Evolutionary conservation across 2,329 filamentous ascomycete species (phyloP).

Genomic region (Shiraia bambusicola): DNA sequence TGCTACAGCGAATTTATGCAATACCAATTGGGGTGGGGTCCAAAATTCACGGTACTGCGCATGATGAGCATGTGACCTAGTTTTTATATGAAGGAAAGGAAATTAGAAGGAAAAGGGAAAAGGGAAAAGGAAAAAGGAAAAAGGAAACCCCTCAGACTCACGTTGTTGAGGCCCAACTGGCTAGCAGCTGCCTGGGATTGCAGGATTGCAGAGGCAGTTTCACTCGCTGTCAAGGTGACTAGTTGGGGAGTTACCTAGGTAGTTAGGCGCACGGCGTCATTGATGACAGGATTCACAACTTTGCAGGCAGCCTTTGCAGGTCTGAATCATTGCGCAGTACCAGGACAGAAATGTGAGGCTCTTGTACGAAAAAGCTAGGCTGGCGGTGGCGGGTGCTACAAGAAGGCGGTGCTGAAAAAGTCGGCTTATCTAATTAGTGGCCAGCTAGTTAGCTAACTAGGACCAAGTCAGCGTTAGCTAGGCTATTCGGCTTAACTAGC

Average conservation of each 20-base stretch:
- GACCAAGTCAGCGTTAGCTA: conserved; percentile 1
- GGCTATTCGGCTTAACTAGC: neutral
- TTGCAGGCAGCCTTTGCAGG: neutral
- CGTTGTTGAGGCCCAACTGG: no score
- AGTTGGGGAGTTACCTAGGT: neutral
- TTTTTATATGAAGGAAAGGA: no score
- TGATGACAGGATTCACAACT: neutral
- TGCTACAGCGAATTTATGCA: neutral
- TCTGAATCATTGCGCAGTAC: neutral
- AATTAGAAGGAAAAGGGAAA: no score
- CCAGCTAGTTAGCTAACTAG: neutral
- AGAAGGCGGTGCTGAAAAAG: conserved; percentile 1
- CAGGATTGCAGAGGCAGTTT: neutral
- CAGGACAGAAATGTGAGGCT: conserved; percentile 11
- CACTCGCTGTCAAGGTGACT: neutral
- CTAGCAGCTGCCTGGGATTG: neutral
- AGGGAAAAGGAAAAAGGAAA: no score
- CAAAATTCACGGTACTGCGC: no score
- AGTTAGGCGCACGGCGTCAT: neutral
- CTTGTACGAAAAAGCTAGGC: conserved; percentile 8
- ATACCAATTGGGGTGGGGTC: neutral
- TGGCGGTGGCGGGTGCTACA: neutral
- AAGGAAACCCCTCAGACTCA: no score
- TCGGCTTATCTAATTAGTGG: neutral
- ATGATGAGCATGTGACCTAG: no score